Conservation (phyloP, 177 flowering plant genomes). For the Vitis hybrid region DNA sequence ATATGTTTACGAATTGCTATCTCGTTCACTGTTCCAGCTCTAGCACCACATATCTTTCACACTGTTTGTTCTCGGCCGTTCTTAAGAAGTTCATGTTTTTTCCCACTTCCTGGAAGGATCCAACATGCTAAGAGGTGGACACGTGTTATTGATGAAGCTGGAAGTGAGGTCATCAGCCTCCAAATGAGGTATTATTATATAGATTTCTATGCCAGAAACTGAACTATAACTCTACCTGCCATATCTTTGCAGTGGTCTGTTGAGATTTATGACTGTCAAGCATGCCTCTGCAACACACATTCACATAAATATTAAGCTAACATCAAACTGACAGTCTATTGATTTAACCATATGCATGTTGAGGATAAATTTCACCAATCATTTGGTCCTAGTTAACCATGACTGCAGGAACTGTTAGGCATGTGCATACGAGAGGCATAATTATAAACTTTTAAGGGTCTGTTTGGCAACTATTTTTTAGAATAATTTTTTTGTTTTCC, state of each 20-base stretch:
- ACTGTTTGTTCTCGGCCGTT: slow-evolving; percentile 50
- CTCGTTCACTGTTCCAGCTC: slow-evolving; percentile 64
- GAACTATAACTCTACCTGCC: too few relatives aligned
- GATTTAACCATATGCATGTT: background rate
- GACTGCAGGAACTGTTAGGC: too few relatives aligned
- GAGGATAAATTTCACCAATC: background rate
- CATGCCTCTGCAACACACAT: too few relatives aligned
- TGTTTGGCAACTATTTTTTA: too few relatives aligned
- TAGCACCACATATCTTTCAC: slow-evolving; percentile 47
- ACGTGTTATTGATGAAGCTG: slow-evolving; percentile 51
- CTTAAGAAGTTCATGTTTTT: slow-evolving; percentile 48
- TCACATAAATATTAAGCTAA: too few relatives aligned
- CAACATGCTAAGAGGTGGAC: slow-evolving; percentile 55
- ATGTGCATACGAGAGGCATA: too few relatives aligned
- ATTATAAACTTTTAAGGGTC: too few relatives aligned
- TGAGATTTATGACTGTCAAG: too few relatives aligned
- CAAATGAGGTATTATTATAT: slow-evolving; percentile 70
- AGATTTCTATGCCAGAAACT: background rate
- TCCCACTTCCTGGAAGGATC: slow-evolving; percentile 43
- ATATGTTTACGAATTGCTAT: slow-evolving; percentile 63
- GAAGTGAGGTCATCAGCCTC: slow-evolving; percentile 59
- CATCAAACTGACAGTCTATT: too few relatives aligned
- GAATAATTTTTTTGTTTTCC: too few relatives aligned
- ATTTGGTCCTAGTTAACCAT: background rate
- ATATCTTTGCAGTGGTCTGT: too few relatives aligned